Evolutionary conservation across 2,329 filamentous ascomycete species (phyloP).

Genomic region (Sclerotinia subarctica): DNA sequence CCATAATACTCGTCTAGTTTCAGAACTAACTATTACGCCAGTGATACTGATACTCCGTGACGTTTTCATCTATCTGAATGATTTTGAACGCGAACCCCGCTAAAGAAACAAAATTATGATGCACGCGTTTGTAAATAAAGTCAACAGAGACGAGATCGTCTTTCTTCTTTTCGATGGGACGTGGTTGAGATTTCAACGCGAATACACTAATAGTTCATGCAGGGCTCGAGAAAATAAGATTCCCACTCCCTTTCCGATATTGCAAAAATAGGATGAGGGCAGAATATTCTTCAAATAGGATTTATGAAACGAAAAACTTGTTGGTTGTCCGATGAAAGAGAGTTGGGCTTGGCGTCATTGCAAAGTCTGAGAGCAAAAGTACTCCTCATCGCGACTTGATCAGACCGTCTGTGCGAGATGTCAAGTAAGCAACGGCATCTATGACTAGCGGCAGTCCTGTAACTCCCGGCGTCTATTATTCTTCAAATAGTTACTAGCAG

Average conservation of each 20-base stretch:
- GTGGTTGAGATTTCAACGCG: neutral
- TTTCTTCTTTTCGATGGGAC: neutral
- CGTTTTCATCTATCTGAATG: neutral
- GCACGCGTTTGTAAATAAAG: neutral
- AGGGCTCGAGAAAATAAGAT: neutral
- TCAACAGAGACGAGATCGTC: neutral
- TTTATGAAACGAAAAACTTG: neutral
- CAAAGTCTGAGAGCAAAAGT: neutral
- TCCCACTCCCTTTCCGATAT: neutral
- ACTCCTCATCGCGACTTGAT: neutral
- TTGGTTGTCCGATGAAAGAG: neutral
- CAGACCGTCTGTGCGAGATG: constrained; percentile 4
- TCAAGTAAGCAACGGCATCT: constrained; percentile 5
- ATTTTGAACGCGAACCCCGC: neutral
- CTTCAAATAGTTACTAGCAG: neutral
- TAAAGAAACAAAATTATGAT: neutral
- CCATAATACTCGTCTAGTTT: constrained; percentile 16
- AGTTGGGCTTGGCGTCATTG: neutral
- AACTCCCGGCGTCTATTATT: neutral
- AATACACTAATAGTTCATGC: neutral
- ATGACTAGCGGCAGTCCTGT: neutral
- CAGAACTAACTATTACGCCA: neutral
- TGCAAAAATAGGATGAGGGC: neutral
- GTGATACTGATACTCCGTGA: neutral
- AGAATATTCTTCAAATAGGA: neutral